Base-by-base conservation (phyloP, 1,284 basidiomycete species). In the Tilletia caries region DNA sequence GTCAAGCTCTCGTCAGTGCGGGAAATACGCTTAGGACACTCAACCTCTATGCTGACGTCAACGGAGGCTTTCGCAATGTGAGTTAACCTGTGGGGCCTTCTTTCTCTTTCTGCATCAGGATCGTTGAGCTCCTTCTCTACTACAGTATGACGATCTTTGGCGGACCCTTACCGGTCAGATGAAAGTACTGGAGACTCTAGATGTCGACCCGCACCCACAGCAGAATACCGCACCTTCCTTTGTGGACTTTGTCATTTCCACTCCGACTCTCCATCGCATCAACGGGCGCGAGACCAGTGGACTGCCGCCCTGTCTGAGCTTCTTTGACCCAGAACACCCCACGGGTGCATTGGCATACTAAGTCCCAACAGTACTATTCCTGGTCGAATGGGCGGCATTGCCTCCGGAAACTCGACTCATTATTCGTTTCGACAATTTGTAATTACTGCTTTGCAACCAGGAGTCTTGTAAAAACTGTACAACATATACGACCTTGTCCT, bases 141-240 rank as follows among this genome's bases (percentile, higher is more conserved):
- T 8, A 13, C 68, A 73, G 68, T 74, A 67, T 41, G 58, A 72
- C 64, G 12, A 48, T 3, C 71, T 75, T 34, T 73, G 72, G 72
- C 3, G 23, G 1, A 34, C 64, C 10, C 71, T 75, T 0, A 67
- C 48, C 5, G 64, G 46, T 12, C 46, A 67, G 0, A 29, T 73
- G n/a, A 67, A 67, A 0, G 23, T 29, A 0, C 27, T 75, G 0
- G 44, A 54, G 12, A 50, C 27, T 54, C 52, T 75, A 1, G 29
- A 71, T 3, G 33, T 73, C 3, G 73, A 75, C 37, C 73, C 73
- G 0, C 70, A 73, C 66, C 71, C 71, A 2, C 71, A 75, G 44
- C 75, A 73, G 25, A 73, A 75, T 3, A 76, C 73, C 0, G 75
- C 75, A 2, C 75, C 75, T 1, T 73, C 70, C 62, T 76, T 74